These are phyloP conservation scores for Sinapis alba DNA, from an alignment of 441 rosid genomes.

Conservation along the genomic window DNA sequence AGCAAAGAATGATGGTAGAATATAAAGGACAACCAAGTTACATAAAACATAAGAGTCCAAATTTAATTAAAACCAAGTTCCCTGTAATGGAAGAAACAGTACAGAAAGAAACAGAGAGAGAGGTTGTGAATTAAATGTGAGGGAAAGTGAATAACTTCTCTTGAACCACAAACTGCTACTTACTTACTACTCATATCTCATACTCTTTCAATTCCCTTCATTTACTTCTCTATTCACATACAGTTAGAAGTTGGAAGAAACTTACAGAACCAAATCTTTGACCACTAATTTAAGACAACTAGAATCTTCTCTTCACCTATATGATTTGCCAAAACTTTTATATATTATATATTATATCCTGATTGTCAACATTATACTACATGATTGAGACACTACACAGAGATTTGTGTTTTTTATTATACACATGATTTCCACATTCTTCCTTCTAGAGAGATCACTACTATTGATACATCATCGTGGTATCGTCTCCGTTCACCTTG, in stretches of 20 bases:
- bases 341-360: conserved; percentile 29
- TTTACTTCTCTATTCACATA: conserved; percentile 32
- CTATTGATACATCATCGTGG: conserved; percentile 82
- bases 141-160: conserved; percentile 23
- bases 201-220: conserved; percentile 32
- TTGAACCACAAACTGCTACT: conserved; percentile 25
- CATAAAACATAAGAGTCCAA: conserved; percentile 16
- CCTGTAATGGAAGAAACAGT: conserved; percentile 23
- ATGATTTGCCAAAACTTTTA: conserved; percentile 7
- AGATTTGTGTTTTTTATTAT: conserved; percentile 38
- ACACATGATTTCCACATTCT: conserved; percentile 94
- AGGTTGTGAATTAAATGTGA: conserved; percentile 17
- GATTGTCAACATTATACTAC: conserved; percentile 24
- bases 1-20: background rate
- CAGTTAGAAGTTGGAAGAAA: conserved; percentile 30
- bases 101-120: conserved; percentile 3
- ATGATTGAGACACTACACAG: conserved; percentile 17
- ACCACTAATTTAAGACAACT: conserved; percentile 17
- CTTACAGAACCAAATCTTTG: conserved; percentile 23
- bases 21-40: conserved; percentile 14
- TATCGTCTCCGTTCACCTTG: conserved; percentile 88
- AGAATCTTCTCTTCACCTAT: background rate
- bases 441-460: conserved; percentile 87
- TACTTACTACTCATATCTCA: background rate
- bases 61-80: conserved; percentile 18